These are phyloP conservation scores for Cercospora sojina DNA, from an alignment of 2,329 filamentous ascomycete species.

Conservation along the genomic window DNA sequence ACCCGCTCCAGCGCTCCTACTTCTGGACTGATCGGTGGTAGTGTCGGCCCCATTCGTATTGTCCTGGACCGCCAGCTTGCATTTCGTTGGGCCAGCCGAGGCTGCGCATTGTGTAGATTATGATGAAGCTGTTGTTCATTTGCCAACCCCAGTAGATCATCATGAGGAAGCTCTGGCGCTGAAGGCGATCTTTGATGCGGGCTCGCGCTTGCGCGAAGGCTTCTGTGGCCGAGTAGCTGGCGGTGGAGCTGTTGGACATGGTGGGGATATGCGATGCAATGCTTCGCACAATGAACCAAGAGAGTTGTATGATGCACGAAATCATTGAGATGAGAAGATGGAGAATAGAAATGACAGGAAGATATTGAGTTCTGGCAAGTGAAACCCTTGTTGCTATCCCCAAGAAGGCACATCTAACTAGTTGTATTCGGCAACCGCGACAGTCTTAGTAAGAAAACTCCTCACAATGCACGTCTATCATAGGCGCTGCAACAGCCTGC, in stretches of 20 bases:
- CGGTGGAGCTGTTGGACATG: neutral
- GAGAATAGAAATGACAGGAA: neutral
- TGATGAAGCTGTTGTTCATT: constrained; percentile 6
- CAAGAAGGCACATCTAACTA: neutral
- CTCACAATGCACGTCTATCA: constrained; percentile 26
- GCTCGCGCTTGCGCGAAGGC: neutral
- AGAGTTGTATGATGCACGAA: neutral
- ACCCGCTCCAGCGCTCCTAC: constrained; percentile 4
- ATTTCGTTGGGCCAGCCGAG: constrained; percentile 5
- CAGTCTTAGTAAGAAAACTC: constrained; percentile 23
- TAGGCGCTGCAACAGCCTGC: constrained; percentile 18
- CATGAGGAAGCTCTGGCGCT: constrained; percentile 8
- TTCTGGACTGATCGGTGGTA: constrained; percentile 2
- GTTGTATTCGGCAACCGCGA: neutral
- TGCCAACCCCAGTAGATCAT: constrained; percentile 7
- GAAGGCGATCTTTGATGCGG: neutral
- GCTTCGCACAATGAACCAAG: neutral
- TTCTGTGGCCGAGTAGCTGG: neutral
- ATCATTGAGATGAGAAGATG: neutral
- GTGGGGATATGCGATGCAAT: neutral
- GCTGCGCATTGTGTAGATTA: neutral
- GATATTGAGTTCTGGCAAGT: neutral
- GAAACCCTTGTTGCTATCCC: neutral
- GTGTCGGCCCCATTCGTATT: constrained; percentile 4
- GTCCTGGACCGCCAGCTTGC: constrained; percentile 5